Conservation (phyloP, 148 eudicot species). For the Fagopyrum homotropicum region DNA sequence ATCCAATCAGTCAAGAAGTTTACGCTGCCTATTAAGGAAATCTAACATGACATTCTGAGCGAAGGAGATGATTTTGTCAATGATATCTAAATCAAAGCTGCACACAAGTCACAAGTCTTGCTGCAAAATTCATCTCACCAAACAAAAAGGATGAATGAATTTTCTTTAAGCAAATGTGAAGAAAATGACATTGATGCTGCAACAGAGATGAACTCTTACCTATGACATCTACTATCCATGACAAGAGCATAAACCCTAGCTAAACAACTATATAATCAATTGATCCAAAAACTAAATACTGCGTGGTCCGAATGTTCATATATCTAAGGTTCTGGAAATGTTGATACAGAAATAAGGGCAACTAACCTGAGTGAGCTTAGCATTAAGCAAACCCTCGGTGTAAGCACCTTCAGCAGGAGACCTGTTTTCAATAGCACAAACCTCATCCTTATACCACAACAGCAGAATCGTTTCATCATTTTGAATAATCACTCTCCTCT, state of each 20-base stretch:
- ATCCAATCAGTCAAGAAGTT: too few species aligned
- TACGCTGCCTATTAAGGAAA: too few species aligned
- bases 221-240: too few species aligned
- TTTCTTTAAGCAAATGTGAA: not conserved
- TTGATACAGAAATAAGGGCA: not conserved
- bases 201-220: too few species aligned
- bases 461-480: constrained; percentile 71
- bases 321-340: not conserved
- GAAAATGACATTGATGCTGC: not conserved
- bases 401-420: constrained; percentile 99
- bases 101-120: not conserved
- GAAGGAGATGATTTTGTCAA: too few species aligned
- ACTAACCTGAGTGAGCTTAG: constrained; percentile 86
- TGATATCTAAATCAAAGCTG: not conserved
- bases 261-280: not conserved
- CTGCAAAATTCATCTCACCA: not conserved
- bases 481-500: constrained; percentile 85
- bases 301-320: not conserved
- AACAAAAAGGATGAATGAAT: not conserved
- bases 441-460: constrained; percentile 75
- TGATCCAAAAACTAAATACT: not conserved
- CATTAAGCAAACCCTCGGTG: constrained; percentile 84
- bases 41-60: too few species aligned
- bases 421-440: constrained; percentile 82
- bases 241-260: too few species aligned